Evolutionary conservation across 2,329 filamentous ascomycete species (phyloP), one percentile per base, ranked within the genome.

Genomic region (Claviceps sp.): DNA sequence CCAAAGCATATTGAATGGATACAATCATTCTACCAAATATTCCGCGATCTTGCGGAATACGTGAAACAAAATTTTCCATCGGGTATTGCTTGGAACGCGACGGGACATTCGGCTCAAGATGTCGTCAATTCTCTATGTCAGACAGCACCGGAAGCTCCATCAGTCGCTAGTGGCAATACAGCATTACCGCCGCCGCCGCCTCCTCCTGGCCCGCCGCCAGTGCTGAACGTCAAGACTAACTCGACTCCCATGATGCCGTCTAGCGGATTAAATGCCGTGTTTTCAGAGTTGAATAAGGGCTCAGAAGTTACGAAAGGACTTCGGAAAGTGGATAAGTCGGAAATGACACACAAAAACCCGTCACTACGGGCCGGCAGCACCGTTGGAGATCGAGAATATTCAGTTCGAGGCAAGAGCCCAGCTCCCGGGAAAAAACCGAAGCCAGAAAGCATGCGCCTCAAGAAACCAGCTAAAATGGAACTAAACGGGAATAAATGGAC

Each of bases 311-410:
- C 93, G 4, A 82, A 87, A 58, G 84, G 87, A 36, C 76, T 98
- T 38, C 85, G 87, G 59, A 98, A 96, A 74, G 93, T 98, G 48
- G 91, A 96, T 71, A 85, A 84, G 64, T 93, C 87, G 51, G 78
- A 97, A 68, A 96, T 96, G 91, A 98, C 93, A 54, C 93, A 98
- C 72, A 97, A 97, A 75, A 98, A 98, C 70, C 93, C 93, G 14
- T 81, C 83, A 9, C 75, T 98, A 53, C 84, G 93, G 56, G 79
- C 87, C 24, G 74, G 75, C 55, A 85, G 87, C 13, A 77, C 80
- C 2, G 87, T 91, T 3, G 76, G 86, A 30, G 78, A 76, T 22
- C 76, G 74, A 54, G 72, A 73, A 42, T 67, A 70, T 13, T 74
- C 76, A 6, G 63, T 72, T 24, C 78, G 87, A 48, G 82, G 79